Conservation (phyloP, 352 stramenopile genomes). For the Phytophthora megakarya region DNA sequence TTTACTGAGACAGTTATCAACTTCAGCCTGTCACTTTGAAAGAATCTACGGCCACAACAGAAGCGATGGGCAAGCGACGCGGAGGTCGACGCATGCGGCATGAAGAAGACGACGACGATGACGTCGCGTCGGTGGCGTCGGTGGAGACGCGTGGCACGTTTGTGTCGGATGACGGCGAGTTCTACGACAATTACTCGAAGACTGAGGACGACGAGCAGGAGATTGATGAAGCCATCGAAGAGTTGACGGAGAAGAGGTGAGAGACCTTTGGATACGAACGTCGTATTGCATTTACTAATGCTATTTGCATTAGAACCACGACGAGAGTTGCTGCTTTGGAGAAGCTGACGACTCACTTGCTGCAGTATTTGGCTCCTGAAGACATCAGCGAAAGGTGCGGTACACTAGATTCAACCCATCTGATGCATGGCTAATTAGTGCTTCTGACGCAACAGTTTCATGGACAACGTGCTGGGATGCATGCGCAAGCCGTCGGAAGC, state of each 20-base stretch:
- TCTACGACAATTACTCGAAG: conserved; percentile 72
- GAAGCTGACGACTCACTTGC: conserved; percentile 60
- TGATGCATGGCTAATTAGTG: background rate
- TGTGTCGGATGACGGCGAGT: conserved; percentile 66
- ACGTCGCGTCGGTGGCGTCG: conserved; percentile 68
- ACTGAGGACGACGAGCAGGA: conserved; percentile 63
- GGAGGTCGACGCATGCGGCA: conserved; percentile 64
- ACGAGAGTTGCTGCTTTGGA: conserved; percentile 75
- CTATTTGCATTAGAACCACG: conserved; percentile 50
- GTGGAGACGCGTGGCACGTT: conserved; percentile 69
- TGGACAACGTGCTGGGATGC: conserved; percentile 69
- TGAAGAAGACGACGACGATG: conserved; percentile 75
- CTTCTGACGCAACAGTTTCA: conserved; percentile 47
- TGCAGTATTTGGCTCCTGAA: conserved; percentile 74
- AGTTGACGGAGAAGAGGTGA: conserved; percentile 81
- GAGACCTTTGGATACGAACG: background rate
- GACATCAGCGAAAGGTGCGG: conserved; percentile 72
- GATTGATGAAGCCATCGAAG: conserved; percentile 76
- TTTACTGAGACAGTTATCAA: conserved; percentile 21
- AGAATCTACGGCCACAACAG: conserved; percentile 5
- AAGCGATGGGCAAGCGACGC: background rate
- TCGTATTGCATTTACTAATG: conserved; percentile 7
- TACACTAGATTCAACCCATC: background rate
- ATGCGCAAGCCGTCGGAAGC: conserved; percentile 73
- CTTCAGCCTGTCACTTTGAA: conserved; percentile 13